Evolutionary conservation across 2,329 filamentous ascomycete species (phyloP).

Genomic region (Phialophora verrucosa): DNA sequence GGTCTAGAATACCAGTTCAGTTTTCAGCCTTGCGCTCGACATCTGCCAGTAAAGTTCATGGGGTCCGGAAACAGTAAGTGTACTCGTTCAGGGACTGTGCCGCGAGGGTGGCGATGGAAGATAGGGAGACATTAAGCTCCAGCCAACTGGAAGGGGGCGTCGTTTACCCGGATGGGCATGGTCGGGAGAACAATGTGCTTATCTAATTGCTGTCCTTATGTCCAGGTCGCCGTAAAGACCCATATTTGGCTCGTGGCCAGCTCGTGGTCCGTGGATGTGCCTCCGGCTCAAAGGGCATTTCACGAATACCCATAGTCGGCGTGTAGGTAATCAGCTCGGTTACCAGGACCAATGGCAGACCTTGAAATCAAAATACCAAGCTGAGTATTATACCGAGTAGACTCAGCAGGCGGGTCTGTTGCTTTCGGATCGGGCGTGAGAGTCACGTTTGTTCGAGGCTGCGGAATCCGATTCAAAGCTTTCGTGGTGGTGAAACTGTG

Average conservation of each 20-base stretch:
- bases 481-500: background rate
- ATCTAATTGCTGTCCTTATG: background rate
- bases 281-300: background rate
- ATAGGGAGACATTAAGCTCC: background rate
- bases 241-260: constrained; percentile 2
- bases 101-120: background rate
- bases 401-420: background rate
- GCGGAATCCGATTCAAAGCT: background rate
- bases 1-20: too few relatives aligned
- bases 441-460: constrained; percentile 3
- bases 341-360: constrained; percentile 1
- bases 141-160: background rate
- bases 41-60: background rate
- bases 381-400: constrained; percentile 1
- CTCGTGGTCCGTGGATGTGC: background rate
- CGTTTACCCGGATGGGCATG: constrained; percentile 3
- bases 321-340: constrained; percentile 1
- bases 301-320: background rate
- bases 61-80: background rate
- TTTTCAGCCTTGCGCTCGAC: constrained; percentile 6
- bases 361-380: constrained; percentile 1
- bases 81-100: background rate
- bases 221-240: constrained; percentile 2
- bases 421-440: background rate
- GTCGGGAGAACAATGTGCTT: background rate